Conservation (phyloP, 495 filamentous ascomycete species). For the Chaetomidium leptoderma region DNA sequence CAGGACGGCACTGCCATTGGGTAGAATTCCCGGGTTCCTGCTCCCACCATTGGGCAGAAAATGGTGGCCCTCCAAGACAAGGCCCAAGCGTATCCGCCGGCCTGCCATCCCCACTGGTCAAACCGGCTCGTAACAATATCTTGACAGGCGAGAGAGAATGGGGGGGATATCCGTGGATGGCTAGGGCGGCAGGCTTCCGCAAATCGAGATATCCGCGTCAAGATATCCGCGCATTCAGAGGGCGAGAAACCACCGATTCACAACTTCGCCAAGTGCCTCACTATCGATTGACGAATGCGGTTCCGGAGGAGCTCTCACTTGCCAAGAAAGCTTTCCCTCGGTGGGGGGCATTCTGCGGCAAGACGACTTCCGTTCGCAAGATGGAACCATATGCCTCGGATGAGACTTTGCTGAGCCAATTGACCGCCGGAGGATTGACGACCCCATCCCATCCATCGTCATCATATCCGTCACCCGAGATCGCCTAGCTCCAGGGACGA, state of each 20-base stretch:
- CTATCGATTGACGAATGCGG: no score
- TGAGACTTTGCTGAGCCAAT: neutral
- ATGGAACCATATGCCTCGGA: no score
- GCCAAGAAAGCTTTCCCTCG: no score
- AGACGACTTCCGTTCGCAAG: no score
- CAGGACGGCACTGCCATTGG: slow-evolving; percentile 34
- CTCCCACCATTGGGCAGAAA: slow-evolving; percentile 43
- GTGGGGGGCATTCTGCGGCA: no score
- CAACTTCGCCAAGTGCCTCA: no score
- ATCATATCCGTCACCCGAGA: neutral
- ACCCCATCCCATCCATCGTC: neutral
- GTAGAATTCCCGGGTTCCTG: slow-evolving; percentile 39
- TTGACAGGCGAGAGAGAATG: slow-evolving; percentile 9
- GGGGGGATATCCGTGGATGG: slow-evolving; percentile 7
- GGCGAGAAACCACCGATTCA: no score
- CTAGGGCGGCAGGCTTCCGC: slow-evolving; percentile 22
- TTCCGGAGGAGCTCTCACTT: no score
- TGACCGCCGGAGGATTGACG: neutral
- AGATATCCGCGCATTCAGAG: neutral
- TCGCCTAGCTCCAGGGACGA: neutral
- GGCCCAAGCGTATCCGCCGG: slow-evolving; percentile 27
- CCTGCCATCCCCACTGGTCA: slow-evolving; percentile 31
- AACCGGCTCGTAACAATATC: slow-evolving; percentile 9
- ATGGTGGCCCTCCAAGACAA: slow-evolving; percentile 25
- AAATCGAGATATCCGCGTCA: slow-evolving; percentile 11